phyloP scores from a whole-genome alignment of 352 stramenopile species.

The Phytophthora macrochlamydospora region DNA sequence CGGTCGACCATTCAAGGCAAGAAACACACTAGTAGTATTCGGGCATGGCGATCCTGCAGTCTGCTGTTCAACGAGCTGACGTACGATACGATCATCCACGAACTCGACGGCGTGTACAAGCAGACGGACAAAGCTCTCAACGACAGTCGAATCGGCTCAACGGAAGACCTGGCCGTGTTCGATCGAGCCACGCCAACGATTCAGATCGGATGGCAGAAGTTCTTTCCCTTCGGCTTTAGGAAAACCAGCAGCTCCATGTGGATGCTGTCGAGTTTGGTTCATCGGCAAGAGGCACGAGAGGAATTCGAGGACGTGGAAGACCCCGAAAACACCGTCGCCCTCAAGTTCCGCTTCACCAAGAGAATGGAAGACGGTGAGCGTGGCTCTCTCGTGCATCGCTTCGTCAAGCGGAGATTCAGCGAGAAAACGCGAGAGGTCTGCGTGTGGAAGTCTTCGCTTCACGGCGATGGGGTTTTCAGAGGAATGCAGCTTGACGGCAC shows the following conservation, averaged over 20 bases:
- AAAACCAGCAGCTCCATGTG: slow-evolving; percentile 25
- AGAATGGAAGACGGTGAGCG: too few relatives aligned
- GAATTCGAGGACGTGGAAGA: slow-evolving; percentile 14
- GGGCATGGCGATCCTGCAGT: too few relatives aligned
- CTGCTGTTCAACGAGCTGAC: too few relatives aligned
- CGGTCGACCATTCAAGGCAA: too few relatives aligned
- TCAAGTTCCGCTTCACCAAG: slow-evolving; percentile 30
- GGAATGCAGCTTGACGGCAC: too few relatives aligned
- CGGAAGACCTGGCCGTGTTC: slow-evolving; percentile 19
- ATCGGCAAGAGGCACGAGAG: slow-evolving; percentile 31
- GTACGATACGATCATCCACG: slow-evolving; percentile 39
- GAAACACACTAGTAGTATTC: too few relatives aligned
- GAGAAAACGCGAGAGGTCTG: too few relatives aligned
- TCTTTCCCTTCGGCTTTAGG: slow-evolving; percentile 36
- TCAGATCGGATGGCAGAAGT: slow-evolving; percentile 13
- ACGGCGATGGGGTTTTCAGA: too few relatives aligned
- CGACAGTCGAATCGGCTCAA: neutral
- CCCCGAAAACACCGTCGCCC: slow-evolving; percentile 27
- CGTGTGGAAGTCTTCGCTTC: too few relatives aligned
- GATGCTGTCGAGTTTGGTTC: slow-evolving; percentile 21
- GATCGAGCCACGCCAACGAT: slow-evolving; percentile 21
- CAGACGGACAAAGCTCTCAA: slow-evolving; percentile 7
- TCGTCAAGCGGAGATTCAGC: too few relatives aligned
- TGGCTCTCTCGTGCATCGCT: too few relatives aligned
- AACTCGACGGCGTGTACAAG: slow-evolving; percentile 31